These are phyloP conservation scores for Cladophialophora carrionii DNA, from an alignment of 2,329 filamentous ascomycete species.

Conservation along the genomic window DNA sequence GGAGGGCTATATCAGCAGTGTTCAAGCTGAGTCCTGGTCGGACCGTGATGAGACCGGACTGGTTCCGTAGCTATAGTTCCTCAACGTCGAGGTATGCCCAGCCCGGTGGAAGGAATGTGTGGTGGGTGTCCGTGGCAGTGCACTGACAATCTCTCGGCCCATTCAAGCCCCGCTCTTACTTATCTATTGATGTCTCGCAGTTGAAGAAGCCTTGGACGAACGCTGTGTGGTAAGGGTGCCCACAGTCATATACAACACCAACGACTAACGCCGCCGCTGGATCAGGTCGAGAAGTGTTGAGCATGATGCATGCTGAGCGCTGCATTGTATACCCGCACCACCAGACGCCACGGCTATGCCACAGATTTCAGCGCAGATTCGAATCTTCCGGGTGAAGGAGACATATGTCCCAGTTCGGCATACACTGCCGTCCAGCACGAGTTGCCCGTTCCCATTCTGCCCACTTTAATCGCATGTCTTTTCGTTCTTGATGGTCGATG, in stretches of 20 bases:
- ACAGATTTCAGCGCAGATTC: conserved; percentile 31
- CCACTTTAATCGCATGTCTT: conserved; percentile 37
- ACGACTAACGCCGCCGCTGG: background rate
- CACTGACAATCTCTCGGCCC: background rate
- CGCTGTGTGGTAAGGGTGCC: background rate
- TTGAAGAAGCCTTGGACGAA: background rate
- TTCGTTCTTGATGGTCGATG: conserved; percentile 32
- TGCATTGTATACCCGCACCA: conserved; percentile 13
- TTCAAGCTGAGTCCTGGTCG: background rate
- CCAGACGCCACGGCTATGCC: background rate
- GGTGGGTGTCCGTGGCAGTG: background rate
- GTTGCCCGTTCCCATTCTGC: conserved; percentile 31
- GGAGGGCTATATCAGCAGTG: background rate
- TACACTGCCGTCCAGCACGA: conserved; percentile 29
- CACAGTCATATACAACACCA: background rate
- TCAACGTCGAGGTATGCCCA: background rate
- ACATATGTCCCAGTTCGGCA: conserved; percentile 40
- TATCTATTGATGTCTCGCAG: background rate
- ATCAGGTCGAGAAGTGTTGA: background rate
- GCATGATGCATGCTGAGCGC: background rate
- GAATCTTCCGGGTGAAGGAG: conserved; percentile 37
- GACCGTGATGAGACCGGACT: background rate
- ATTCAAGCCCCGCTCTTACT: background rate
- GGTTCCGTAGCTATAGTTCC: background rate
- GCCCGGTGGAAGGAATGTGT: background rate